These are phyloP conservation scores for Lasiodiplodia gonubiensis DNA, from an alignment of 2,329 filamentous ascomycete genomes.

Conservation along the genomic window DNA sequence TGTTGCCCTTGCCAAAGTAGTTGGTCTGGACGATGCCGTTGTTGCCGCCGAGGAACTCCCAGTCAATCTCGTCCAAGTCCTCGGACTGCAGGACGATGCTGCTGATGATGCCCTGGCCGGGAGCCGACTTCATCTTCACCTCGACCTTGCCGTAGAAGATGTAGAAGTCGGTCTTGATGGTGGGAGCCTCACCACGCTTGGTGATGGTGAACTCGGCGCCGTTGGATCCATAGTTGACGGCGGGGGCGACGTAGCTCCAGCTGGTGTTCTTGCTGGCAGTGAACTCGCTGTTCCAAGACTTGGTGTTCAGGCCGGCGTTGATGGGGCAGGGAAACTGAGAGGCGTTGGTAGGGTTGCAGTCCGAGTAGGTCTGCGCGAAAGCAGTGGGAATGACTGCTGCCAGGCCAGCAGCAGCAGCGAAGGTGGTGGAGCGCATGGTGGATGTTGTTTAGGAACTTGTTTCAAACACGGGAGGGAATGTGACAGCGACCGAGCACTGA, in stretches of 20 bases:
- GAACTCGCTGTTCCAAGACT: conserved; percentile 51
- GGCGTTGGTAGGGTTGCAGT: conserved; percentile 51
- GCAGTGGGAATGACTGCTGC: conserved; percentile 36
- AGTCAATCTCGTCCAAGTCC: conserved; percentile 86
- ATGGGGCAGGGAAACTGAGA: conserved; percentile 50
- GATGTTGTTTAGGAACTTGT: neutral
- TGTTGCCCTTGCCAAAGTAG: conserved; percentile 78
- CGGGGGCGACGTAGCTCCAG: conserved; percentile 47
- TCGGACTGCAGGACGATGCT: conserved; percentile 84
- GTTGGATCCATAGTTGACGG: conserved; percentile 50
- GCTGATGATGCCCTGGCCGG: conserved; percentile 77
- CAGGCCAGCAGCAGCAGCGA: conserved; percentile 20
- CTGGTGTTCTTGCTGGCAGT: conserved; percentile 48
- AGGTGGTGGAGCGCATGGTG: conserved; percentile 22
- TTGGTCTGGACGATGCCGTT: conserved; percentile 69
- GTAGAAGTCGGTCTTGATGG: conserved; percentile 79
- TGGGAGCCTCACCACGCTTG: conserved; percentile 60
- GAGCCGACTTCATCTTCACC: conserved; percentile 76
- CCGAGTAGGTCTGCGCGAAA: conserved; percentile 53
- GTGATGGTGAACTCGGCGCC: conserved; percentile 59
- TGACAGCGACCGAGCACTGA: conserved; percentile 16
- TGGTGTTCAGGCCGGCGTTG: conserved; percentile 49
- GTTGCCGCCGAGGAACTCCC: conserved; percentile 77
- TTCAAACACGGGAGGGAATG: conserved; percentile 9
- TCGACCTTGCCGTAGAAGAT: conserved; percentile 86